phyloP scores from a whole-genome alignment of 768 basidiomycete species.

The Termitomyces sp. region DNA sequence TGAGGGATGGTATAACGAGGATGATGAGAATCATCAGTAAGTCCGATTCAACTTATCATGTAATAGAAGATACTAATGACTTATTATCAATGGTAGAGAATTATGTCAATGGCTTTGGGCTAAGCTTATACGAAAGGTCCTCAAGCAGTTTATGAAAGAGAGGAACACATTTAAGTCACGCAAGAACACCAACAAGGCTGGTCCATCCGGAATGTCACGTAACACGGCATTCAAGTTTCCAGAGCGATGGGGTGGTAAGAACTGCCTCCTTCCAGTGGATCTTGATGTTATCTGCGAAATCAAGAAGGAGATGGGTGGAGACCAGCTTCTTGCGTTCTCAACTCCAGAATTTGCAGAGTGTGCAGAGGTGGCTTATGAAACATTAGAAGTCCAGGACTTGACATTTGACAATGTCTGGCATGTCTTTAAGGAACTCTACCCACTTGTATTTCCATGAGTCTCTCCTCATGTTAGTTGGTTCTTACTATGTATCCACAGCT shows the following conservation, averaged over 20 bases:
- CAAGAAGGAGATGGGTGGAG: constrained; percentile 28
- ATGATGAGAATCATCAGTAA: constrained; percentile 24
- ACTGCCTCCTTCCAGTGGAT: constrained; percentile 24
- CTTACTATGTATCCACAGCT: neutral
- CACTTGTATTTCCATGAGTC: neutral
- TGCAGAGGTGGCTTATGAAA: neutral
- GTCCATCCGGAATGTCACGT: constrained; percentile 10
- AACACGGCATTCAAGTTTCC: constrained; percentile 25
- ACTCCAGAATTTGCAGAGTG: constrained; percentile 19
- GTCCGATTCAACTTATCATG: constrained; percentile 2
- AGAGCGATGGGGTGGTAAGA: constrained; percentile 21
- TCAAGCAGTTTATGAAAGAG: too few relatives aligned
- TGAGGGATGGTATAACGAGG: constrained; percentile 19
- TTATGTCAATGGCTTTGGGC: constrained; percentile 26
- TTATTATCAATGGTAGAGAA: constrained; percentile 1
- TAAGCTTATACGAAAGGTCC: too few relatives aligned
- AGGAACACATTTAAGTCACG: too few relatives aligned
- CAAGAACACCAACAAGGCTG: too few relatives aligned
- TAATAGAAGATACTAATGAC: neutral
- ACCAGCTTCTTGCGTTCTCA: constrained; percentile 26
- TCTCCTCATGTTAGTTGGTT: too few relatives aligned
- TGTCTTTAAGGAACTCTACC: neutral
- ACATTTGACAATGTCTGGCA: neutral
- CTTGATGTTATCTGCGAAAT: constrained; percentile 20
- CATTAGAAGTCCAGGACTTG: neutral